Base-by-base conservation (phyloP, 495 filamentous ascomycete species). In the Penicillium bovifimosum region DNA sequence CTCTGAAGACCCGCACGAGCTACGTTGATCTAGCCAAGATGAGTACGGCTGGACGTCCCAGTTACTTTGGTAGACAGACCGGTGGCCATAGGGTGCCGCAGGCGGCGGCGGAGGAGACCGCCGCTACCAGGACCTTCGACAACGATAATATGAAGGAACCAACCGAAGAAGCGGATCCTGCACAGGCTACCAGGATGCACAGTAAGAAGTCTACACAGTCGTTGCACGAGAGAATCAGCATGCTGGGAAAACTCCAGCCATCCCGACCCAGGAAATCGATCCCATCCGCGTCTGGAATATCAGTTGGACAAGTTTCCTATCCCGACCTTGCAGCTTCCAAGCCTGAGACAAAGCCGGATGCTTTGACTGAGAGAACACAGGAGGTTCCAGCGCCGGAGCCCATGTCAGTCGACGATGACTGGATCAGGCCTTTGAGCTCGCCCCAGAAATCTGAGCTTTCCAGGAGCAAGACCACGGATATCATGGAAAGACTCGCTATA, bases 171-270 rank as follows among this genome's bases (percentile, higher is more conserved):
- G 51, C 54, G 14, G 69, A 73, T 29, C 50, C 53, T 9, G 70
- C 69, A 5, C 62, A 59, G n/a, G 70, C 65, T 16, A 75, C 76
- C 41, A 80, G 77, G 54, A 55, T 81, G 6, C 89, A 95, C 65
- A 90, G 81, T 69, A 95, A 93, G 62, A 91, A 88, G 6, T 91
- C 91, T 5, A 96, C 93, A 2, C 90, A 96, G 63, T 78, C 86
- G 9, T 76, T 98, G 14, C 88, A 95, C 52, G 95, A 97, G 53
- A 87, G 89, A 58, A 96, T 98, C 59, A 92, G 85, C 62, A 90
- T 92, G 82, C 79, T 98, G 16, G 91, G 91, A 18, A 87, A 96
- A 64, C 77, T 82, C 1, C 87, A 90, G 59, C 74, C 85, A 39
- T 75, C 85, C 28, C 76, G 86, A 40, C 72, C 81, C 3, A 87